Percentiles rank a stretch among this genome's conserved stretches.
These are phyloP conservation scores for Sphaerosporella brunnea DNA, from an alignment of 495 filamentous ascomycete genomes.

Conservation along the genomic window DNA sequence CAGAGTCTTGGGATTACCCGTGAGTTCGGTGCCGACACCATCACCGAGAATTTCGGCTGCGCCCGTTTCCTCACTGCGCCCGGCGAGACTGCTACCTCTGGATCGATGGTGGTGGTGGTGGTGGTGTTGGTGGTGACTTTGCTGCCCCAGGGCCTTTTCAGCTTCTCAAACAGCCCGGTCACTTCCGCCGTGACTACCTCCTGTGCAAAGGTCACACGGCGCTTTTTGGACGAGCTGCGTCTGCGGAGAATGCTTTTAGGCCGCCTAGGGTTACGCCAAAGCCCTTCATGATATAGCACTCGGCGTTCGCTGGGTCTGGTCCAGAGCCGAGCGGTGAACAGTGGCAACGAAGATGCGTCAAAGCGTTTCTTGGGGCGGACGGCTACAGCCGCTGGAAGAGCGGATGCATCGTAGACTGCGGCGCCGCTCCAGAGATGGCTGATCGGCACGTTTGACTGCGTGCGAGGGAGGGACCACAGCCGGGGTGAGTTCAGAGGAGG, in stretches of 20 bases:
- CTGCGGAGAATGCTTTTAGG: conserved; percentile 11
- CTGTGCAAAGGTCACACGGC: conserved; percentile 16
- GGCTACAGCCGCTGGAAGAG: not conserved
- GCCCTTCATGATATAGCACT: not conserved
- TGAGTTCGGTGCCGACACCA: not conserved
- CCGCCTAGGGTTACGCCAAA: conserved; percentile 10
- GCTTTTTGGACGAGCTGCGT: not conserved
- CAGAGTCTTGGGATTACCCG: no score
- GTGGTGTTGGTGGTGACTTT: conserved; percentile 5
- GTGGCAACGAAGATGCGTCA: not conserved
- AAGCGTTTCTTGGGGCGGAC: not conserved
- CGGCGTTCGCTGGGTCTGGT: not conserved
- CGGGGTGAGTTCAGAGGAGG: no score
- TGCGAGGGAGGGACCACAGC: no score
- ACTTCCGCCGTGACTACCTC: conserved; percentile 19
- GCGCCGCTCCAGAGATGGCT: no score
- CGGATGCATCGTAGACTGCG: no score
- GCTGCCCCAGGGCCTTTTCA: conserved; percentile 17
- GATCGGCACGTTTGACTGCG: no score
- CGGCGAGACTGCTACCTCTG: conserved; percentile 4
- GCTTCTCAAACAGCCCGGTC: conserved; percentile 9
- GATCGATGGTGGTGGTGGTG: not conserved
- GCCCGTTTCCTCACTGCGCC: conserved; percentile 9
- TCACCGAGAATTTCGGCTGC: conserved; percentile 11
- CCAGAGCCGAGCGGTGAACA: not conserved